Percentiles rank a stretch among this genome's conserved stretches.
phyloP scores from a whole-genome alignment of 352 stramenopile species.

The Phytophthora tubulina region DNA sequence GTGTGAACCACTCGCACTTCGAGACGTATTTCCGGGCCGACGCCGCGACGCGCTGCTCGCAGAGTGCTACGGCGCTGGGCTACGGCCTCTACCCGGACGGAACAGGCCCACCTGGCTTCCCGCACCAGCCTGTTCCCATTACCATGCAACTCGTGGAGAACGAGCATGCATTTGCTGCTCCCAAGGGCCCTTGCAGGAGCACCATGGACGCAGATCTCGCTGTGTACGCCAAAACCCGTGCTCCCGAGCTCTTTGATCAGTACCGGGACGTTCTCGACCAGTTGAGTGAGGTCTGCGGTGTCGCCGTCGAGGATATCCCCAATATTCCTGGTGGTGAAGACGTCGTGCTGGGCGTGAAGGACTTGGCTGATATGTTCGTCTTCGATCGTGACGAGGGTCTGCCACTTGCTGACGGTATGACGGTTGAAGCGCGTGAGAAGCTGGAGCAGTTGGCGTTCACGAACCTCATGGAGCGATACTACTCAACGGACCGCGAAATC shows the following conservation, averaged over 20 bases:
- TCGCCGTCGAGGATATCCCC: constrained; percentile 67
- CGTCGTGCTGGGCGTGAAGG: constrained; percentile 80
- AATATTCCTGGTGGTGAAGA: constrained; percentile 73
- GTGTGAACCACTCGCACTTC: constrained; percentile 80
- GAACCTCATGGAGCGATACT: constrained; percentile 90
- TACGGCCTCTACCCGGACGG: constrained; percentile 87
- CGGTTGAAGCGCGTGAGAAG: constrained; percentile 55
- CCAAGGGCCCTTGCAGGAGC: constrained; percentile 75
- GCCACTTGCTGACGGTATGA: constrained; percentile 62
- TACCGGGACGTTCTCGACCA: constrained; percentile 66
- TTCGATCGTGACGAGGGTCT: constrained; percentile 81
- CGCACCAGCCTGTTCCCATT: constrained; percentile 79
- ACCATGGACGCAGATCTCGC: constrained; percentile 62
- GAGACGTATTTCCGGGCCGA: constrained; percentile 89
- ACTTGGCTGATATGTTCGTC: constrained; percentile 86
- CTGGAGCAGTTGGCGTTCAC: constrained; percentile 81
- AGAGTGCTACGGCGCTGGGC: constrained; percentile 78
- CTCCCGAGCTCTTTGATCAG: constrained; percentile 62
- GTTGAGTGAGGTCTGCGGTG: constrained; percentile 67
- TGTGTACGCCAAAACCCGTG: constrained; percentile 66
- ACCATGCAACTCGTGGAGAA: constrained; percentile 88
- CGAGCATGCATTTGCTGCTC: constrained; percentile 86
- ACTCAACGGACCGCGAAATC: constrained; percentile 77
- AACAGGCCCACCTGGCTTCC: constrained; percentile 72
- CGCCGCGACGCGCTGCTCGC: constrained; percentile 79